Base-by-base conservation (phyloP, 106 monocot genomes). In the Dioscorea alata region DNA sequence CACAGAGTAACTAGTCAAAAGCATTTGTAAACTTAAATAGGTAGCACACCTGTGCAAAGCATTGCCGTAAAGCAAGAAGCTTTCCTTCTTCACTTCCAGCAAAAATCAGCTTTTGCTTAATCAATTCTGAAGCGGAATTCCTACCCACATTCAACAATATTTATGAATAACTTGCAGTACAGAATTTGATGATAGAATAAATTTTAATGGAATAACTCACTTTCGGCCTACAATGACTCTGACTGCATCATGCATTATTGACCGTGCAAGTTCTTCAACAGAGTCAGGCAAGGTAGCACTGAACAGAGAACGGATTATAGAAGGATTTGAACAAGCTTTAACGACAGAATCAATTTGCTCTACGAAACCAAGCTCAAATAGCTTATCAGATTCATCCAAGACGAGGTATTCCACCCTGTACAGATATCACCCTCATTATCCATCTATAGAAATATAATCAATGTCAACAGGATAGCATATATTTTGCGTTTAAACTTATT, bases 241-340 rank as follows among this genome's bases (percentile, higher is more conserved):
- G 52, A 99, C 80, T 59, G 93, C 99, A 88, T 99, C 99, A 74
- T 90, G 93, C 93, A 99, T 99, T 72, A 93, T 87, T 12, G 99
- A 81, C 2, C 85, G 84, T 74, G 99, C 99, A 77, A 93, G 93
- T 48, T 87, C 90, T 79, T 99, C 99, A 73, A 99, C 93, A 61
- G 87, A 69, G 33, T 99, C 99, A 61, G 93, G 90, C 73, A 99
- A 85, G 17, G 99, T 99, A 16, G 99, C 99, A 85, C 99, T 99
- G 60, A 99, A 99, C 60, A 99, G 75, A 73, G 93, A 83, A 34
- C 90, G 90, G 15, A 90, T 63, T 65, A 99, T 78, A 33, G 83
- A 85, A 64, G 92, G 87, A 74, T 90, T 93, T 51, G 99, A 99
- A 61, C 99, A 99, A 51, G 87, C 92, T 84, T 93, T 89, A 2